Conservation (phyloP, 73 alveolate genomes). For the Paramecium sonneborni region DNA sequence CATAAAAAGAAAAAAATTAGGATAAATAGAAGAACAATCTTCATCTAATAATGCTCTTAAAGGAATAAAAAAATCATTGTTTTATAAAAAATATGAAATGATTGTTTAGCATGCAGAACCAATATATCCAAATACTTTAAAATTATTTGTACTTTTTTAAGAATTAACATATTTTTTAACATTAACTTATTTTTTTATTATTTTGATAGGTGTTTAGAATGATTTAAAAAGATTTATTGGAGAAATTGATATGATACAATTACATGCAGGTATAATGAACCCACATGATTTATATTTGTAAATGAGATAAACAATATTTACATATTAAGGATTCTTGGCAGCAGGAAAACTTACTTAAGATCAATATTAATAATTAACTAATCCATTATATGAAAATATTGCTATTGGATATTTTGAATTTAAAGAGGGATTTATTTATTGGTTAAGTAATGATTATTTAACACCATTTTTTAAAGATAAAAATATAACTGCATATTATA, state of each 20-base stretch:
- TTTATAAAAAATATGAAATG: conserved; percentile 33
- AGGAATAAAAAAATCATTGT: conserved; percentile 3
- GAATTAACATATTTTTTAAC: neutral
- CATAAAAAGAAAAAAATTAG: neutral
- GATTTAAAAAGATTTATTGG: conserved; percentile 24
- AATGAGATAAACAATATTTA: neutral
- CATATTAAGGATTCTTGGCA: neutral
- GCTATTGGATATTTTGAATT: conserved; percentile 21
- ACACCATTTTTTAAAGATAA: neutral
- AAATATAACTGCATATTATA: neutral
- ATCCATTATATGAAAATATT: neutral
- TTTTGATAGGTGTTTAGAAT: neutral
- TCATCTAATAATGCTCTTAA: neutral
- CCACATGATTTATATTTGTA: neutral
- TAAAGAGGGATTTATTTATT: neutral
- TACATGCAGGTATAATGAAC: neutral
- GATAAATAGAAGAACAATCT: neutral
- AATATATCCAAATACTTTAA: neutral
- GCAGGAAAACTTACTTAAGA: neutral
- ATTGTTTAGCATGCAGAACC: neutral
- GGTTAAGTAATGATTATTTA: neutral
- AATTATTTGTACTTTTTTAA: neutral
- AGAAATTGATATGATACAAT: conserved; percentile 14
- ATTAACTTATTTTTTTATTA: neutral
- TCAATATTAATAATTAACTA: neutral